Evolutionary conservation across 2,329 filamentous ascomycete species (phyloP).

Genomic region (Aspergillus transmontanensis): DNA sequence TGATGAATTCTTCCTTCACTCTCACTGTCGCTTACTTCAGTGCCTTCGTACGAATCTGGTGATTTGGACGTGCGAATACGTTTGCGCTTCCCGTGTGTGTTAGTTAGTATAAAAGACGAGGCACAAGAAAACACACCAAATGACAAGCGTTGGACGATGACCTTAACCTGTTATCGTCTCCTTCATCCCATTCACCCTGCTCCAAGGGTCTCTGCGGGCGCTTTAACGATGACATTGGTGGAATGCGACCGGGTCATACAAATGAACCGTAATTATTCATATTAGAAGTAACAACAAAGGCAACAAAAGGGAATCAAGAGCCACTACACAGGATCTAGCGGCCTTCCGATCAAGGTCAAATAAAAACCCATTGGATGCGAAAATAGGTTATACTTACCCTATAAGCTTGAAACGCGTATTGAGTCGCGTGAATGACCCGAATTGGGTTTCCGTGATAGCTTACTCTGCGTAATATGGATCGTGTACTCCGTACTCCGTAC

Average conservation of each 20-base stretch:
- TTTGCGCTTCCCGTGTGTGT: slow-evolving; percentile 41
- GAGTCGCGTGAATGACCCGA: background rate
- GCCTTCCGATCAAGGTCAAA: background rate
- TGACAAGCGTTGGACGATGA: slow-evolving; percentile 30
- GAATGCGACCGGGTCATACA: slow-evolving; percentile 6
- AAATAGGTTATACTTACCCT: background rate
- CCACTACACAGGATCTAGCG: background rate
- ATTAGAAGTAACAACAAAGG: background rate
- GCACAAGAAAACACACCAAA: slow-evolving; percentile 29
- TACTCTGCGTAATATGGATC: too few species aligned
- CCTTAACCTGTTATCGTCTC: slow-evolving; percentile 28
- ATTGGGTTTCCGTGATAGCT: background rate
- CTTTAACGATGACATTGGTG: slow-evolving; percentile 47
- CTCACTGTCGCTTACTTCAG: slow-evolving; percentile 26
- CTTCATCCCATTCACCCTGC: slow-evolving; percentile 33
- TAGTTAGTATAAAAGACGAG: slow-evolving; percentile 9
- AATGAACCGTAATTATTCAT: background rate
- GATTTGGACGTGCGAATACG: slow-evolving; percentile 41
- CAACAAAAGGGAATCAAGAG: background rate
- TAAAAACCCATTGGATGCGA: background rate
- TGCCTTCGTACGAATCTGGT: slow-evolving; percentile 17
- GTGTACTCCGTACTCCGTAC: too few species aligned
- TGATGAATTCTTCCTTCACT: slow-evolving; percentile 12
- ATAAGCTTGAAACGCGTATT: background rate
- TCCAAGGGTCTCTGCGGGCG: slow-evolving; percentile 37